Base-by-base conservation (phyloP, 805 yeast genomes). In the Pichia rugopelliculosa region DNA sequence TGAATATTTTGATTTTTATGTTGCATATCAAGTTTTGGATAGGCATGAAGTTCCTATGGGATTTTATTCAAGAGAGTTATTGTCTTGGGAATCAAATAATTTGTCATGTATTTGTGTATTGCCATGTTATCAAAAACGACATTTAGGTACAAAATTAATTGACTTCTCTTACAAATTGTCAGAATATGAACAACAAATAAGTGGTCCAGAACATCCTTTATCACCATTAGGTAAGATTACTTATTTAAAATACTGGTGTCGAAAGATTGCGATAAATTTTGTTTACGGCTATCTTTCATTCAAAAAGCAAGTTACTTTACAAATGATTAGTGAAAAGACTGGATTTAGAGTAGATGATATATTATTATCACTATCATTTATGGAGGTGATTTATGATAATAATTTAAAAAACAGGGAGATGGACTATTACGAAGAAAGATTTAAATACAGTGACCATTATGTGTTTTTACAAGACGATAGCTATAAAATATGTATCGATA, bases 161-260 rank as follows among this genome's bases (percentile, higher is more conserved):
- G 87, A 87, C 51, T 86, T 88, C 55, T 87, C 95, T 36, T 93
- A 91, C 59, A 80, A 74, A 26, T 62, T 90, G 20, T 87, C 96
- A 0, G 69, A 77, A 36, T 74, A 73, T 15, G 86, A 85, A 39
- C 79, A 77, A 26, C 56, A 70, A 20, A 64, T 77, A 2, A 88
- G 96, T 50, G 95, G 97, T 0, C 99, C 99, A 0, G 99, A 93
- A 61, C 75, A 80, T 53, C 99, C 99, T 0, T 67, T 93, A 10
- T 85, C 96, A 6, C 82, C 84, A 0, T 85, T 81, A 64, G 99
- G 99, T 0, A 72, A 74, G 45, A 67, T 77, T 10, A 77, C 90
- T 7, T 93, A 89, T 59, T 59, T 85, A 18, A 67, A 75, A 15
- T 90, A 77, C 64, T 93, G 98, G 99, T 70, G 84, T 7, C 70